phyloP scores from a whole-genome alignment of 192 early-diverging fungal species.

The Entomortierella parvispora region DNA sequence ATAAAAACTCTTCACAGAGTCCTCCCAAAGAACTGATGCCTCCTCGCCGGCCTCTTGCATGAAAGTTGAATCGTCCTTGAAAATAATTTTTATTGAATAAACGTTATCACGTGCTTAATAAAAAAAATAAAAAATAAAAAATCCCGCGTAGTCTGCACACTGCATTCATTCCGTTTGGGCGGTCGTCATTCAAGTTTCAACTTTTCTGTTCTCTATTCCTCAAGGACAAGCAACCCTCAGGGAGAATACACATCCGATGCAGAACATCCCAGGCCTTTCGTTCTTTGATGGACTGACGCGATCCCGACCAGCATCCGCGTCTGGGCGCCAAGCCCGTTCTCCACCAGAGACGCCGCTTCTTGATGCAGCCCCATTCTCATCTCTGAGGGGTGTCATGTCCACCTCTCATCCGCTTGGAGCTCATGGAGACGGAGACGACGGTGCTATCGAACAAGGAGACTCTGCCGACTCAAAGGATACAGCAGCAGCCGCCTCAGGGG shows the following conservation, averaged over 20 bases:
- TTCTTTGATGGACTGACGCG: slow-evolving; percentile 44
- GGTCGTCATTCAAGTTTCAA: too few species aligned
- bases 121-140: too few species aligned
- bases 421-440: not conserved
- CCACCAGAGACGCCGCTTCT: slow-evolving; percentile 26
- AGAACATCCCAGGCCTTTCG: slow-evolving; percentile 48
- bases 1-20: too few species aligned
- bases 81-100: too few species aligned
- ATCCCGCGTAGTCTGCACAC: too few species aligned
- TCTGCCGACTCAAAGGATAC: not conserved
- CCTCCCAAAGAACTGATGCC: too few species aligned
- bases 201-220: too few species aligned
- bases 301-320: slow-evolving; percentile 3
- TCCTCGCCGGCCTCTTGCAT: too few species aligned
- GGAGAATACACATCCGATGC: slow-evolving; percentile 33
- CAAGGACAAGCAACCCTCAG: too few species aligned
- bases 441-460: not conserved
- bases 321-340: not conserved
- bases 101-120: too few species aligned
- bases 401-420: not conserved
- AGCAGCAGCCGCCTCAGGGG: slow-evolving; percentile 6
- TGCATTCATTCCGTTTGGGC: too few species aligned
- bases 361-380: slow-evolving; percentile 26
- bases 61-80: too few species aligned
- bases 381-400: slow-evolving; percentile 13